Evolutionary conservation across 2,329 filamentous ascomycete species (phyloP), one percentile per base, ranked within the genome.

Genomic region (Talaromyces sp.): DNA sequence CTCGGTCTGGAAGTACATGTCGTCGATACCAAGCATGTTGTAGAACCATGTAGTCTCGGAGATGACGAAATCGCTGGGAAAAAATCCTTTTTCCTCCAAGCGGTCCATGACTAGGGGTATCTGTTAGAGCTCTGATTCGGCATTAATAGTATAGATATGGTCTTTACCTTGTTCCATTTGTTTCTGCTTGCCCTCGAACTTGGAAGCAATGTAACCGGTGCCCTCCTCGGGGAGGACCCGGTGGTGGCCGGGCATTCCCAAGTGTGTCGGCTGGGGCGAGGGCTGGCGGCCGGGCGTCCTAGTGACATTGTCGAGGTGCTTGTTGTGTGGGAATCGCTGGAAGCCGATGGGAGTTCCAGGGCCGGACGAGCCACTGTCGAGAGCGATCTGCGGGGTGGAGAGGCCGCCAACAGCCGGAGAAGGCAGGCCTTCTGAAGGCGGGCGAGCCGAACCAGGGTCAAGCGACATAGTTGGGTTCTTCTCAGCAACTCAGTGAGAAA

Each of bases 1-100:
- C 80, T 97, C 93, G 66, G 93, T 92, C 73, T 93, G 87, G 80
- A 98, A 98, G 82, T 97, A 98, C 78, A 96, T 93, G 82, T 97
- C 95, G 71, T 99, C 95, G 69, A 99, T 99, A 68, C 95, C 95
- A 26, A 99, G 86, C 76, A 96, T 89, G 74, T 95, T 90, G 81
- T 99, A 99, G 82, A 99, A 99, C 93, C 95, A 99, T 62, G 86
- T 84, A 56, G 93, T 90, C 78, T 99, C 93, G 27, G 87, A 84
- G 64, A 96, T 89, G 64, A 97, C 84, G 66, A 96, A 89, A 57
- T 89, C 82, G 60, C 85, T 83, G 1, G 95, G 95, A 63, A 99
- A 90, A 84, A 96, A 97, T 62, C 88, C 90, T 71, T 88, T 89
- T 65, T 88, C 84, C 70, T 86, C 83, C 67, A 97, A 86, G 71